Evolutionary conservation across 2,329 filamentous ascomycete genomes (phyloP).

Genomic region (Escovopsis sp.): DNA sequence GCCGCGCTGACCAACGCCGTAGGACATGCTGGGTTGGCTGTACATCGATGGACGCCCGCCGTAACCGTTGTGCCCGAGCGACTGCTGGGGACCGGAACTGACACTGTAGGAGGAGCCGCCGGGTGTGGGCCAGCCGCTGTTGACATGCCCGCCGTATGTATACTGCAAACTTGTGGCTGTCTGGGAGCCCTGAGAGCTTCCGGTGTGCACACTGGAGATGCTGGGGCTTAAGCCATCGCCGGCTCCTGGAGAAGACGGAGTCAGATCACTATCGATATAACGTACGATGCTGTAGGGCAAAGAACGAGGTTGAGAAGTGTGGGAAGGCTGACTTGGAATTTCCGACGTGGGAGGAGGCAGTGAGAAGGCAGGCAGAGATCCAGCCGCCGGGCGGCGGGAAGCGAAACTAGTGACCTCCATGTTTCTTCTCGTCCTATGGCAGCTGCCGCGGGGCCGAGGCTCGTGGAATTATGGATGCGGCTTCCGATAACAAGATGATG

Average conservation of each 20-base stretch:
- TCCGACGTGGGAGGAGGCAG: constrained; percentile 22
- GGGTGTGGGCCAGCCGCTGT: constrained; percentile 45
- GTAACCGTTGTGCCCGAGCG: constrained; percentile 15
- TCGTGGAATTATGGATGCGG: neutral
- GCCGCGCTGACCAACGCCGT: constrained; percentile 16
- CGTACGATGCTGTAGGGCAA: constrained; percentile 12
- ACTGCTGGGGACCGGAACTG: constrained; percentile 26
- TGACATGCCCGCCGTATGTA: constrained; percentile 37
- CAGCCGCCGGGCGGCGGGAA: constrained; percentile 19
- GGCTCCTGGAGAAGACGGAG: constrained; percentile 27
- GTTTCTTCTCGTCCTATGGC: constrained; percentile 3
- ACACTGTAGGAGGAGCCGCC: constrained; percentile 35
- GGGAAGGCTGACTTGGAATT: constrained; percentile 18
- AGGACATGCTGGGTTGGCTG: constrained; percentile 33
- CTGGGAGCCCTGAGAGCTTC: constrained; percentile 43
- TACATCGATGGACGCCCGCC: constrained; percentile 25
- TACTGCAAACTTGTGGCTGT: constrained; percentile 30
- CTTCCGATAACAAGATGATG: neutral
- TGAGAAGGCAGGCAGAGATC: constrained; percentile 20
- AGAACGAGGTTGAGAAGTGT: constrained; percentile 12
- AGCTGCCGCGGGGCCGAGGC: neutral
- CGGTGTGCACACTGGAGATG: constrained; percentile 46
- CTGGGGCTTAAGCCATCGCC: constrained; percentile 48
- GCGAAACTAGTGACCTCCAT: constrained; percentile 20
- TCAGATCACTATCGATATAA: constrained; percentile 2